These are phyloP conservation scores for Carex arenaria DNA, from an alignment of 202 grass and related monocot genomes.

Conservation along the genomic window DNA sequence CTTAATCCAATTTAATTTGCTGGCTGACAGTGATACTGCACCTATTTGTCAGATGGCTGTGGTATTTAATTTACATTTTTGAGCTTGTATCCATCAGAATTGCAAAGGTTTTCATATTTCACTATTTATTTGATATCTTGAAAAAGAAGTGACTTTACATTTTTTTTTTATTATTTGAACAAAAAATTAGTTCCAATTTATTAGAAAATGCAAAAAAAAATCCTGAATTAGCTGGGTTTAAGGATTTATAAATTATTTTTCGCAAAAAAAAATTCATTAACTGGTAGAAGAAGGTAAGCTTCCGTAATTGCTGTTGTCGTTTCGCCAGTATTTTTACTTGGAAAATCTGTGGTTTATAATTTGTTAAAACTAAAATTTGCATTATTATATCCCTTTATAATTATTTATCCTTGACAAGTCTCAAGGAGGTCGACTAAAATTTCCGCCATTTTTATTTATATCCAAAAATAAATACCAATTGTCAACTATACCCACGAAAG, in stretches of 20 bases:
- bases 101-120: neutral
- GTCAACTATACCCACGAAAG: too few relatives aligned
- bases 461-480: too few relatives aligned
- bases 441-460: too few relatives aligned
- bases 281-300: neutral
- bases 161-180: neutral
- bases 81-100: neutral
- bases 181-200: neutral
- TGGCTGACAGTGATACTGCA: conserved; percentile 19
- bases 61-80: neutral
- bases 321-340: neutral
- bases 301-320: neutral
- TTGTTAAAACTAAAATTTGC: neutral
- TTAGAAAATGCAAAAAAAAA: neutral
- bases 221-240: neutral
- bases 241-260: neutral
- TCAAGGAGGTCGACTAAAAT: too few relatives aligned
- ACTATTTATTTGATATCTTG: neutral
- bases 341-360: neutral
- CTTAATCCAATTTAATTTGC: conserved; percentile 5
- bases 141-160: neutral
- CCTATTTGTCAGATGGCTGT: neutral
- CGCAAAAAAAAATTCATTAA: neutral
- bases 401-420: too few relatives aligned
- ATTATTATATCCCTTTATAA: neutral